Conservation (phyloP, 1,284 basidiomycete genomes). For the Ceratobasidium sp. region DNA sequence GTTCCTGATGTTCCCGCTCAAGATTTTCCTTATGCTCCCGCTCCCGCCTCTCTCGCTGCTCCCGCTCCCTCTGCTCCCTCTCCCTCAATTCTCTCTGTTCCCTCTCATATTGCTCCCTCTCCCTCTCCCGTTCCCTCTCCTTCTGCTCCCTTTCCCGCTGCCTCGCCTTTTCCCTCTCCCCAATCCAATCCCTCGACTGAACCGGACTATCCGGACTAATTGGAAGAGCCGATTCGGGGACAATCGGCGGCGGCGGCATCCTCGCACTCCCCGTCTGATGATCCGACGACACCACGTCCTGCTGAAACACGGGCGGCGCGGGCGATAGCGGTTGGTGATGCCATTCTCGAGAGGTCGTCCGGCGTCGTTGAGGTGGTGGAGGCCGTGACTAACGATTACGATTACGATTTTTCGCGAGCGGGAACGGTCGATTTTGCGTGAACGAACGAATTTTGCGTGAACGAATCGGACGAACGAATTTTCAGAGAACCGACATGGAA, state of each 20-base stretch:
- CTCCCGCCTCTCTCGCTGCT: neutral
- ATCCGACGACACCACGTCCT: neutral
- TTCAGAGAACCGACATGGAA: conserved; percentile 7
- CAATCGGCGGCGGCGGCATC: conserved; percentile 32
- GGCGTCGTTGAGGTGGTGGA: neutral
- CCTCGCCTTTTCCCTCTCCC: conserved; percentile 6
- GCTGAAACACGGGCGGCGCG: conserved; percentile 35
- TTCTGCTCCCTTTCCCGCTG: neutral
- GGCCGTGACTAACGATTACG: conserved; percentile 7
- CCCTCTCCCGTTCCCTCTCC: conserved; percentile 17
- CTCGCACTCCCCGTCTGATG: neutral
- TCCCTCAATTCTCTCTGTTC: neutral
- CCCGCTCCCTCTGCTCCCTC: neutral
- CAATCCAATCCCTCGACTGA: neutral
- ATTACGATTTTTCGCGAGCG: too few species aligned
- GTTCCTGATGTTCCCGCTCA: neutral
- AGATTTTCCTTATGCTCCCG: conserved; percentile 23
- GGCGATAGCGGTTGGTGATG: conserved; percentile 24
- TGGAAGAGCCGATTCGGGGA: conserved; percentile 8
- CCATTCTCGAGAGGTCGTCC: neutral
- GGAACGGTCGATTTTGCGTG: neutral
- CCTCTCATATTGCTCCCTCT: neutral
- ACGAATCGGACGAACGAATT: neutral
- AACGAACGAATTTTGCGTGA: neutral
- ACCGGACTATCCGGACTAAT: conserved; percentile 4